These are phyloP conservation scores for Trifolium repens DNA, from an alignment of 306 rosid genomes.

Conservation along the genomic window DNA sequence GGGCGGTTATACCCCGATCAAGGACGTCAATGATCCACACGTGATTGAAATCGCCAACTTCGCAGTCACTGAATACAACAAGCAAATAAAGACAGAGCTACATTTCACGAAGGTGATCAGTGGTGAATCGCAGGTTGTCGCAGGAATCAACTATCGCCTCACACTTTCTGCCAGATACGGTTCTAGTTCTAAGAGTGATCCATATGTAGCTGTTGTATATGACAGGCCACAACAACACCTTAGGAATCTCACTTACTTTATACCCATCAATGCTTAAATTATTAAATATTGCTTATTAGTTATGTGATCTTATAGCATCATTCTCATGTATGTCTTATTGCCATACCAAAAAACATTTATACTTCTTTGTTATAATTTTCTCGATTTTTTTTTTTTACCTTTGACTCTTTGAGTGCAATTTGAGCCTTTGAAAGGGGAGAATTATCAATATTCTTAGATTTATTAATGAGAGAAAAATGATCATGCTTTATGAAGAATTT, in stretches of 20 bases:
- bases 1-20: not conserved
- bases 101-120: slow-evolving; percentile 34
- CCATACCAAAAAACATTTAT: not conserved
- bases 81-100: slow-evolving; percentile 23
- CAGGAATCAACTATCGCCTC: slow-evolving; percentile 33
- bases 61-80: slow-evolving; percentile 40
- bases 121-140: slow-evolving; percentile 43
- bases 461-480: too few relatives aligned
- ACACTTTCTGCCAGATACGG: slow-evolving; percentile 29
- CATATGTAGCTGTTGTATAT: slow-evolving; percentile 42
- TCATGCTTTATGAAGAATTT: too few relatives aligned
- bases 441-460: too few relatives aligned
- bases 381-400: too few relatives aligned
- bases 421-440: too few relatives aligned
- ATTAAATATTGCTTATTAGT: not conserved
- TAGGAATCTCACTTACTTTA: slow-evolving; percentile 33
- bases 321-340: not conserved
- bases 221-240: slow-evolving; percentile 40
- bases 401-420: too few relatives aligned
- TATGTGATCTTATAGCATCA: not conserved
- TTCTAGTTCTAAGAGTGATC: not conserved
- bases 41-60: not conserved
- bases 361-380: too few relatives aligned
- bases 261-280: not conserved
- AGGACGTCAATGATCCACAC: not conserved